These are phyloP conservation scores for Zymoseptoria crescenta DNA, from an alignment of 2,329 filamentous ascomycete species.

Conservation along the genomic window DNA sequence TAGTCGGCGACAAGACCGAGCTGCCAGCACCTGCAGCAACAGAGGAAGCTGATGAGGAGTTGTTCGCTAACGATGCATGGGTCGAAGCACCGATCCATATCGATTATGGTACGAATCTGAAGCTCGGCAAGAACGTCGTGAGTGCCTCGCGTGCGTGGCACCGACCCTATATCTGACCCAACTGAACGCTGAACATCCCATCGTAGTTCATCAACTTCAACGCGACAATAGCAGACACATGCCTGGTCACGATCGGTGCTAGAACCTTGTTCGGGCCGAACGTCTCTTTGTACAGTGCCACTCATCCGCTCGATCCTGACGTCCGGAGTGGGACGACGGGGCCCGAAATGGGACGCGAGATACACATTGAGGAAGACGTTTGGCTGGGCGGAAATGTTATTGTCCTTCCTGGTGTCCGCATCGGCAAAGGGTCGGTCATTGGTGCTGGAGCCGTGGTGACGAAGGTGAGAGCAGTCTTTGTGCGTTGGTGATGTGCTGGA, in stretches of 20 bases:
- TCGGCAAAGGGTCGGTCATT: slow-evolving; percentile 65
- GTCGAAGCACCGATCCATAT: slow-evolving; percentile 61
- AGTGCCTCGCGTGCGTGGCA: neutral
- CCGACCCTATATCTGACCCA: neutral
- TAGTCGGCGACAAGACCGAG: slow-evolving; percentile 54
- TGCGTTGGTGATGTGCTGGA: neutral
- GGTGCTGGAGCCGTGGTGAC: slow-evolving; percentile 80
- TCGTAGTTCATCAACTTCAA: slow-evolving; percentile 63
- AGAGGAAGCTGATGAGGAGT: slow-evolving; percentile 55
- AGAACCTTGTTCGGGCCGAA: slow-evolving; percentile 74
- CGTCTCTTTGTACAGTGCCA: slow-evolving; percentile 65
- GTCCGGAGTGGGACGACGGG: slow-evolving; percentile 67
- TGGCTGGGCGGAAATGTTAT: slow-evolving; percentile 68
- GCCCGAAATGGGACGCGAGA: slow-evolving; percentile 65
- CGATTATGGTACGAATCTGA: slow-evolving; percentile 73
- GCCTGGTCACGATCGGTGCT: slow-evolving; percentile 63
- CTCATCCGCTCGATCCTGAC: slow-evolving; percentile 68
- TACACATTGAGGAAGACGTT: slow-evolving; percentile 71
- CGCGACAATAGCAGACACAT: slow-evolving; percentile 70
- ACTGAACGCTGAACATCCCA: neutral
- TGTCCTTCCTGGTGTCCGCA: slow-evolving; percentile 68
- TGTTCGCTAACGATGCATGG: slow-evolving; percentile 60
- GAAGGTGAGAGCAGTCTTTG: slow-evolving; percentile 40
- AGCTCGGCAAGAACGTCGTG: slow-evolving; percentile 56
- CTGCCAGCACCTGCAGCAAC: slow-evolving; percentile 53